Percentiles rank a stretch among this genome's conserved stretches.
These are phyloP conservation scores for Umbilicus rupestris DNA, from an alignment of 164 flowering plant species.

Conservation along the genomic window DNA sequence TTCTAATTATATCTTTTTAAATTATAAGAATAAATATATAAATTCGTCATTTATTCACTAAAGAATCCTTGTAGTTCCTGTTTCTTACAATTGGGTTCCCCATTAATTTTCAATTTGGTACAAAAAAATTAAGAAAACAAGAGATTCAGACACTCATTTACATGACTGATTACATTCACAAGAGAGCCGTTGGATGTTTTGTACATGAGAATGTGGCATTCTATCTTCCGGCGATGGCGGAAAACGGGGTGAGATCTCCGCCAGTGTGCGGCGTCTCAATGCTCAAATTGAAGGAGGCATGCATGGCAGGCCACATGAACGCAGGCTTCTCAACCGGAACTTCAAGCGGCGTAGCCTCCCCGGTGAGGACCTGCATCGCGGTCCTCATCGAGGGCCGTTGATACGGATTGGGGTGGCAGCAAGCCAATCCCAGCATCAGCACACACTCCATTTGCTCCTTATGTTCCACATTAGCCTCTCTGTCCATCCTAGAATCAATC, in stretches of 20 bases:
- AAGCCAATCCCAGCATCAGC: slow-evolving; percentile 35
- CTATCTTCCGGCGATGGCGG: neutral
- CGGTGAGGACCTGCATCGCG: slow-evolving; percentile 34
- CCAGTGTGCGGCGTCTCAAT: neutral
- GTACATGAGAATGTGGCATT: neutral
- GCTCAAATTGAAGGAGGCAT: slow-evolving; percentile 13
- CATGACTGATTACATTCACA: too few relatives aligned
- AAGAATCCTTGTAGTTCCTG: too few relatives aligned
- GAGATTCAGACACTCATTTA: too few relatives aligned
- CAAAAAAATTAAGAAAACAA: too few relatives aligned
- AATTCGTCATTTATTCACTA: too few relatives aligned
- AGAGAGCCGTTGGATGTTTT: neutral
- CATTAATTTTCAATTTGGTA: too few relatives aligned
- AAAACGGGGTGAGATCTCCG: neutral
- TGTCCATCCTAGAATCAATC: neutral
- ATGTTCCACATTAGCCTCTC: slow-evolving; percentile 8
- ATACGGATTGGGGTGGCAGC: slow-evolving; percentile 52
- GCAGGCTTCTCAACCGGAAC: slow-evolving; percentile 36
- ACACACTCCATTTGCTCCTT: slow-evolving; percentile 21
- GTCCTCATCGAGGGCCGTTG: slow-evolving; percentile 41
- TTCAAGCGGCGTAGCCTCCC: slow-evolving; percentile 32
- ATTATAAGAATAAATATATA: too few relatives aligned
- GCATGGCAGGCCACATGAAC: slow-evolving; percentile 41
- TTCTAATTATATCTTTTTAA: too few relatives aligned
- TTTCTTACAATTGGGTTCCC: too few relatives aligned